Percentiles rank a stretch among this genome's conserved stretches.
Evolutionary conservation across 192 early-diverging fungal species (phyloP).

Genomic region (Entomortierella lignicola): DNA sequence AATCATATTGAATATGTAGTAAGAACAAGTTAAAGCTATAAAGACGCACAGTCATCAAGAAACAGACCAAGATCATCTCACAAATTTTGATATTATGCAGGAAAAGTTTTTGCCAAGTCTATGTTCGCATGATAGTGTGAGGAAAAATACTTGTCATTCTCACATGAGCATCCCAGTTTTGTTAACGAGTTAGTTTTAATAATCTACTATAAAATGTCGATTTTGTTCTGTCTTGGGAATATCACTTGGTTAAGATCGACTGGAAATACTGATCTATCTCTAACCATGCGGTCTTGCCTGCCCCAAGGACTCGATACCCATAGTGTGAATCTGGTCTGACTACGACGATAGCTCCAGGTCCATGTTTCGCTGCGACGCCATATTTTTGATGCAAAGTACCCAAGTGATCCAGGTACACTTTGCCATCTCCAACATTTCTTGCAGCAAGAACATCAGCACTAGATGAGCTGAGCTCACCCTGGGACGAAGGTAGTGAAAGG

Average conservation of each 20-base stretch:
- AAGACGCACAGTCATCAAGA: too few relatives aligned
- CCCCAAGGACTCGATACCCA: conserved; percentile 35
- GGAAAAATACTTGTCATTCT: too few relatives aligned
- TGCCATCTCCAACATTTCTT: conserved; percentile 26
- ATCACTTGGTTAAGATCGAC: conserved; percentile 16
- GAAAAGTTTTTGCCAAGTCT: too few relatives aligned
- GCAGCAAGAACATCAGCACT: not conserved
- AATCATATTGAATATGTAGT: too few relatives aligned
- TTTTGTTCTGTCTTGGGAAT: too few relatives aligned
- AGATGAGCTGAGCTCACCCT: not conserved
- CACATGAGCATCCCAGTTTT: too few relatives aligned
- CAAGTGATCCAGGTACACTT: conserved; percentile 21
- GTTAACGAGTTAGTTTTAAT: too few relatives aligned
- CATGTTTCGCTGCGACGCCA: conserved; percentile 25
- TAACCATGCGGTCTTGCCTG: conserved; percentile 15
- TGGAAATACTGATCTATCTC: conserved; percentile 29
- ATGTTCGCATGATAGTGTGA: too few relatives aligned
- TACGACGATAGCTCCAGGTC: conserved; percentile 25
- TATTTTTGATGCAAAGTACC: conserved; percentile 30
- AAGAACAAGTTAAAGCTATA: too few relatives aligned
- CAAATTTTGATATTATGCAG: too few relatives aligned
- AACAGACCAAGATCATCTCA: too few relatives aligned
- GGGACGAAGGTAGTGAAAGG: not conserved
- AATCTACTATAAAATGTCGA: too few relatives aligned
- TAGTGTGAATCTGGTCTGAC: conserved; percentile 34